A percentile compares a stretch with the other conserved stretches of the same genome.
phyloP scores from a whole-genome alignment of 768 basidiomycete genomes.

The Xerocomellus dryophilus region DNA sequence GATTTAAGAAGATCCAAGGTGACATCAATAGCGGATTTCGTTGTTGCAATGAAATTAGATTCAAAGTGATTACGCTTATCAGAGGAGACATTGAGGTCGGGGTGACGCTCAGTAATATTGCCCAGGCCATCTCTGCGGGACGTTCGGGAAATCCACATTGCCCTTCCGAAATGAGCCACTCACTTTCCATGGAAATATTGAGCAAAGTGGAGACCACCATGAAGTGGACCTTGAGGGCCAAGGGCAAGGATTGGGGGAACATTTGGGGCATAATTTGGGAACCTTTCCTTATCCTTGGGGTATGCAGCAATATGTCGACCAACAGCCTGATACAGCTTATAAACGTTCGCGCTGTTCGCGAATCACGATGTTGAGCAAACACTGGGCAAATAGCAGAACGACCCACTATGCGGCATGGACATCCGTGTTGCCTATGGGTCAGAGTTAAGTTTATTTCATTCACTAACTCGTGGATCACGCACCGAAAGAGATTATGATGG shows the following conservation, averaged over 20 bases:
- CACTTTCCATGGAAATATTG: slow-evolving; percentile 84
- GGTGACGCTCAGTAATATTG: slow-evolving; percentile 58
- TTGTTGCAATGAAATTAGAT: slow-evolving; percentile 46
- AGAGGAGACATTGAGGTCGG: slow-evolving; percentile 48
- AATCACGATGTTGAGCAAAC: background rate
- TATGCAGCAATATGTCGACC: slow-evolving; percentile 52
- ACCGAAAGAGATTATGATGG: slow-evolving; percentile 77
- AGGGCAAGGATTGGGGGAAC: slow-evolving; percentile 59
- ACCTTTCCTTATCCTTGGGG: slow-evolving; percentile 54
- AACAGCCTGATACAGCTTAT: slow-evolving; percentile 72
- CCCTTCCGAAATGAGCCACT: slow-evolving; percentile 9
- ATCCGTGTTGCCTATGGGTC: slow-evolving; percentile 65
- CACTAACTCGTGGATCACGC: slow-evolving; percentile 18
- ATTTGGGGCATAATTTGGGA: slow-evolving; percentile 54
- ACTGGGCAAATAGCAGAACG: background rate
- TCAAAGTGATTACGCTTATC: slow-evolving; percentile 23
- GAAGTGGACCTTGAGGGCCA: slow-evolving; percentile 65
- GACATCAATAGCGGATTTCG: slow-evolving; percentile 50
- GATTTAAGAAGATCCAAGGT: slow-evolving; percentile 53
- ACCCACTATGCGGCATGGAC: slow-evolving; percentile 55
- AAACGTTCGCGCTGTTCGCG: slow-evolving; percentile 57
- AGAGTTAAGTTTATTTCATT: background rate
- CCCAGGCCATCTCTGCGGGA: slow-evolving; percentile 63
- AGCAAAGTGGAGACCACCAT: slow-evolving; percentile 70
- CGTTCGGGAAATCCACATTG: slow-evolving; percentile 1